Percentiles rank a stretch among this genome's conserved stretches.
phyloP scores from a whole-genome alignment of 2,329 filamentous ascomycete genomes.

The Cladosporium halotolerans region DNA sequence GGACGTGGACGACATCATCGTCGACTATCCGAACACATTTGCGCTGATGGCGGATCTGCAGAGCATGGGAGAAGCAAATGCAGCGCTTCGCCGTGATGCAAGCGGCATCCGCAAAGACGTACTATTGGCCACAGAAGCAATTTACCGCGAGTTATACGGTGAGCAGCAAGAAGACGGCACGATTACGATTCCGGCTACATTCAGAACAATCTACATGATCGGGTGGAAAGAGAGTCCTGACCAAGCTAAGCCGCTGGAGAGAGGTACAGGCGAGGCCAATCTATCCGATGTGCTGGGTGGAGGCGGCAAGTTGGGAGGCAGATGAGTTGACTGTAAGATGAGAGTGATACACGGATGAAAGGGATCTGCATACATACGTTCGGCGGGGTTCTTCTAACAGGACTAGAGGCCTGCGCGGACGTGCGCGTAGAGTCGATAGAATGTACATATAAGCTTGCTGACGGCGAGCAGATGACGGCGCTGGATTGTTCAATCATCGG shows the following conservation, averaged over 20 bases:
- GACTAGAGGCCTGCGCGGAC: too few species aligned
- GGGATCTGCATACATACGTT: too few species aligned
- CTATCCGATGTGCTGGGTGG: conserved; percentile 72
- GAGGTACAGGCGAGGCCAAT: conserved; percentile 81
- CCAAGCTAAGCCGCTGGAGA: conserved; percentile 71
- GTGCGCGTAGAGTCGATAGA: too few species aligned
- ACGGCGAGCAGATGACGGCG: too few species aligned
- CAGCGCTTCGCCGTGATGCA: conserved; percentile 76
- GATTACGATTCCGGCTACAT: conserved; percentile 69
- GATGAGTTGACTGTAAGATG: too few species aligned
- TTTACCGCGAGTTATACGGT: conserved; percentile 82
- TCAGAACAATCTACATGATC: conserved; percentile 96
- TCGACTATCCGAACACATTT: conserved; percentile 87
- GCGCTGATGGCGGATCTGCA: conserved; percentile 90
- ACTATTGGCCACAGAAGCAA: conserved; percentile 76
- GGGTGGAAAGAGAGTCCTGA: conserved; percentile 84
- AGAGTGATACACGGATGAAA: too few species aligned
- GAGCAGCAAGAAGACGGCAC: conserved; percentile 61
- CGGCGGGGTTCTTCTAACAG: too few species aligned
- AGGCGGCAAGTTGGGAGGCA: conserved; percentile 19
- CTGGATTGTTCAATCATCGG: too few species aligned
- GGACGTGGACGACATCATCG: conserved; percentile 93
- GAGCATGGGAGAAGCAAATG: conserved; percentile 93
- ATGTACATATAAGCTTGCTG: too few species aligned
- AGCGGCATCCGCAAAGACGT: conserved; percentile 73